Base-by-base conservation (phyloP, 495 filamentous ascomycete species). In the Aspergillus bertholletiae region DNA sequence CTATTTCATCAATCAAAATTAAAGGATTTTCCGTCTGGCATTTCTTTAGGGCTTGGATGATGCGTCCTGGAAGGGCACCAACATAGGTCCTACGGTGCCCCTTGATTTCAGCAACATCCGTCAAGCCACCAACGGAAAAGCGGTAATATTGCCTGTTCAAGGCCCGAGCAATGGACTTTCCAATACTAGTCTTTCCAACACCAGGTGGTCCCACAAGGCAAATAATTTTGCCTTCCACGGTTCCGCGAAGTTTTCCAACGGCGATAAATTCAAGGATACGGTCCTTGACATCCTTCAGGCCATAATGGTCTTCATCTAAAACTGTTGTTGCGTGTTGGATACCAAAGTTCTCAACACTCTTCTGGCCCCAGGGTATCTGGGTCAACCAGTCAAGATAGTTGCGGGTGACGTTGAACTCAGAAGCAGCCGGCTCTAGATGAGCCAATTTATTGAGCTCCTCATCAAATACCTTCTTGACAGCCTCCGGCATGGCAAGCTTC, bases 321-420 rank as follows among this genome's bases (percentile, higher is more conserved):
- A 99, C 92, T 24, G 74, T 83, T 73, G 90, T 89, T 21, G 95
- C 95, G 65, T 97, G 85, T 55, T 87, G 79, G 51, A 99, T 96
- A 27, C 87, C 90, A 66, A 97, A 97, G 71, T 97, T 99, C 72
- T 99, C 95, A 2, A 90, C 87, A 59, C 92, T 96, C 68, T 92
- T 82, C 69, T 92, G 89, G 37, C 95, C 95, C 95, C 95, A 99
- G 1, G 95, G 95, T 49, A 99, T 91, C 63, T 97, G 92, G 5
- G 95, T 97, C 44, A 99, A 76, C 95, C 95, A 97, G 68, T 99
- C 95, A 39, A 99, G 79, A 72, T 99, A 99, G 70, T 97, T 99
- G 46, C 94, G 81, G n/a, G 95, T 99, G 44, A 99, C 95, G 61
- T 97, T 99, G 70, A 97, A 97, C 64, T 97, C 95, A 1, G 92